phyloP scores from a whole-genome alignment of 2,329 filamentous ascomycete genomes.

The Chaetomium sp. region DNA sequence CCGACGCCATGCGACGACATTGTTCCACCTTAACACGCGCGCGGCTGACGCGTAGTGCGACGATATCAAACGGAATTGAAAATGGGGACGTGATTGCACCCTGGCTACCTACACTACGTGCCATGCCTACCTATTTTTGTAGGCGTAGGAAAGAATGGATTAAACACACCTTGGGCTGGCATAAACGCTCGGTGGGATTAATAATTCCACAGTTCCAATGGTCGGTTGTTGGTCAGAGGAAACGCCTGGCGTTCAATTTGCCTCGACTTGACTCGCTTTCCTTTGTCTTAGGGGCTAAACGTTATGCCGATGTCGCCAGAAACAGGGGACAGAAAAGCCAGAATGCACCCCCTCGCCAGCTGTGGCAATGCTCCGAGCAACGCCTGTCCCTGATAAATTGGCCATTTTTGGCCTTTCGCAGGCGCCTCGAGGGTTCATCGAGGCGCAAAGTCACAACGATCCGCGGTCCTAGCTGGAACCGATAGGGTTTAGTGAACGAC shows the following conservation, averaged over 20 bases:
- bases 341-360: not conserved
- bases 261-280: not conserved
- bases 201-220: too few relatives aligned
- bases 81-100: not conserved
- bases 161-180: too few relatives aligned
- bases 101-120: not conserved
- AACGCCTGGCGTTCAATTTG: not conserved
- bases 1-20: slow-evolving; percentile 20
- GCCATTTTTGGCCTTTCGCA: too few relatives aligned
- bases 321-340: slow-evolving; percentile 5
- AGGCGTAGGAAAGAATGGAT: too few relatives aligned
- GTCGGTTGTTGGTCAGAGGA: too few relatives aligned
- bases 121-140: too few relatives aligned
- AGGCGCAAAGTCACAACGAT: not conserved
- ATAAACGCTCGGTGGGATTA: too few relatives aligned
- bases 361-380: slow-evolving; percentile 1
- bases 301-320: not conserved
- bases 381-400: too few relatives aligned
- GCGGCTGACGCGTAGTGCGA: slow-evolving; percentile 15
- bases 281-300: not conserved
- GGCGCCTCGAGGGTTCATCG: too few relatives aligned
- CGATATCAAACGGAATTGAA: not conserved
- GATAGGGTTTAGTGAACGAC: slow-evolving; percentile 7
- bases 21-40: slow-evolving; percentile 4
- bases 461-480: not conserved